phyloP scores from a whole-genome alignment of 768 basidiomycete genomes.

The Termitomyces sp. region DNA sequence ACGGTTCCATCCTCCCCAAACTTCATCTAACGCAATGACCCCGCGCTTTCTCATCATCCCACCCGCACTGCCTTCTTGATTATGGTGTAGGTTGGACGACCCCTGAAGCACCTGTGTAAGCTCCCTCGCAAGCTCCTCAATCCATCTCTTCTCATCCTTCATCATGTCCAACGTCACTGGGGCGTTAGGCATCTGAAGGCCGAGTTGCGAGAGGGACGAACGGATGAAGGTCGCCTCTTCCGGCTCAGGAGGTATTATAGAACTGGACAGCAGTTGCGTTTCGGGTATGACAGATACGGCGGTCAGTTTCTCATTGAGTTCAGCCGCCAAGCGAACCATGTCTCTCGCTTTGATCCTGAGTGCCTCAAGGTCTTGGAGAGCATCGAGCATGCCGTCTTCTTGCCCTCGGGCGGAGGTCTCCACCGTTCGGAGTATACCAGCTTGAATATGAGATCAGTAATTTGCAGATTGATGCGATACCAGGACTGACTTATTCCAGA shows the following conservation, averaged over 20 bases:
- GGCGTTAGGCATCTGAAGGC: constrained; percentile 68
- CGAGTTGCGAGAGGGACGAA: constrained; percentile 84
- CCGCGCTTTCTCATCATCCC: constrained; percentile 76
- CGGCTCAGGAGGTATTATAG: constrained; percentile 40
- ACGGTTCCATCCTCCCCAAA: constrained; percentile 95
- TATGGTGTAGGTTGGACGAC: constrained; percentile 12
- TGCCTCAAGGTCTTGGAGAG: constrained; percentile 83
- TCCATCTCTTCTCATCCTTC: constrained; percentile 73
- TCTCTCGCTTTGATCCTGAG: constrained; percentile 89
- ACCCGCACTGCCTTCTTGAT: constrained; percentile 30
- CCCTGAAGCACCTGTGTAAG: constrained; percentile 66
- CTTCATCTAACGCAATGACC: constrained; percentile 84
- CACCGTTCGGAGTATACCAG: constrained; percentile 73
- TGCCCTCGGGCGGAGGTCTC: constrained; percentile 60
- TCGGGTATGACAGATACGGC: constrained; percentile 22
- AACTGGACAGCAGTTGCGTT: constrained; percentile 19
- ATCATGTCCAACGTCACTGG: constrained; percentile 90
- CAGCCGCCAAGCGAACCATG: constrained; percentile 86
- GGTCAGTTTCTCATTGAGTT: constrained; percentile 79
- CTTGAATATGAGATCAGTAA: not conserved
- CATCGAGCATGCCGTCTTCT: constrained; percentile 63
- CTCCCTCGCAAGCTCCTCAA: constrained; percentile 77
- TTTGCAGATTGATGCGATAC: not conserved
- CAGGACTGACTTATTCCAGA: constrained; percentile 51
- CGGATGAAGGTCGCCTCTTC: constrained; percentile 87